A percentile compares a stretch with the other conserved stretches of the same genome.
phyloP scores from a whole-genome alignment of 2,329 filamentous ascomycete genomes.

The Exophiala sp. region DNA sequence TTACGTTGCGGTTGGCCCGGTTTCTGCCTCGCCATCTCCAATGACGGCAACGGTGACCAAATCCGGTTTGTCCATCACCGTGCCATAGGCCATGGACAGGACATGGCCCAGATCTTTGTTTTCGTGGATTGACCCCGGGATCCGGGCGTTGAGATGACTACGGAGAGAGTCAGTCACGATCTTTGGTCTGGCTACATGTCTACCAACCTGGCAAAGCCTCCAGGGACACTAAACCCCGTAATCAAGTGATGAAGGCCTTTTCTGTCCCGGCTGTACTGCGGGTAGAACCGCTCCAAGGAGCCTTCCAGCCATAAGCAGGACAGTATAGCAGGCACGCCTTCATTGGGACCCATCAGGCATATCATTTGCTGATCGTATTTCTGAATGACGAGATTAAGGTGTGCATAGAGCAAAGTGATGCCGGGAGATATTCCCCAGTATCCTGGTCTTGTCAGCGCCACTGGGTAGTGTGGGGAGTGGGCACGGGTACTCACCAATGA shows the following conservation, averaged over 20 bases:
- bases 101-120: conserved; percentile 65
- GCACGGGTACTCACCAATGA: conserved; percentile 16
- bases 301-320: conserved; percentile 61
- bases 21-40: conserved; percentile 37
- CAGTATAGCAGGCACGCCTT: conserved; percentile 59
- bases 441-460: conserved; percentile 44
- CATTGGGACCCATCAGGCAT: conserved; percentile 59
- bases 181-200: conserved; percentile 1
- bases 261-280: conserved; percentile 48
- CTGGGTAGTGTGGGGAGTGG: too few relatives aligned
- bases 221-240: conserved; percentile 56
- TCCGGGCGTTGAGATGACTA: conserved; percentile 63
- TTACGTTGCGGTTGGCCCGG: conserved; percentile 57
- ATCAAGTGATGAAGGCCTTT: conserved; percentile 55
- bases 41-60: conserved; percentile 23
- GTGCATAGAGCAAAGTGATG: conserved; percentile 59
- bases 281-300: conserved; percentile 57
- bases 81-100: conserved; percentile 59
- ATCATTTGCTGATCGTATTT: conserved; percentile 55
- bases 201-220: conserved; percentile 53
- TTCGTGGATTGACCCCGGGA: conserved; percentile 61
- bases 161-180: not conserved
- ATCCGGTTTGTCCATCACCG: conserved; percentile 58
- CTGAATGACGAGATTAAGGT: conserved; percentile 56
- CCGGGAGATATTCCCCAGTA: conserved; percentile 65